A percentile compares a stretch with the other conserved stretches of the same genome.
Conservation (phyloP, 306 rosid species). For the Ceratonia siliqua region DNA sequence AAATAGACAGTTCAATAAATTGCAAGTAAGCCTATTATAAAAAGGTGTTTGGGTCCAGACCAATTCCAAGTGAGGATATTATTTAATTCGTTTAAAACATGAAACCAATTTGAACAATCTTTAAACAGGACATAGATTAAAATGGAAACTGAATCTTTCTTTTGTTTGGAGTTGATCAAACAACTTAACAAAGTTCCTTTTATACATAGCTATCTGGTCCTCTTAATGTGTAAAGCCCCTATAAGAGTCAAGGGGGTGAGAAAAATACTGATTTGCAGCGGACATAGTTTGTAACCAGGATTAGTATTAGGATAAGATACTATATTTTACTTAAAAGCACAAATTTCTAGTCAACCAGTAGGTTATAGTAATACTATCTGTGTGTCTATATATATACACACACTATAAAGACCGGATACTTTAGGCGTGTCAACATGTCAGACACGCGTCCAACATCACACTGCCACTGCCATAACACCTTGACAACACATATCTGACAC, state of each 20-base stretch:
- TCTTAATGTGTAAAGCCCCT: background rate
- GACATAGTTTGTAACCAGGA: background rate
- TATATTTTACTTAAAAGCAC: background rate
- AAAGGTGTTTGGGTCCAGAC: background rate
- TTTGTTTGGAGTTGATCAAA: background rate
- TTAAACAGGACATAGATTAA: constrained; percentile 12
- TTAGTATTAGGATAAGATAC: background rate
- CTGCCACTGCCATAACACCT: too few species aligned
- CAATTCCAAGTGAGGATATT: background rate
- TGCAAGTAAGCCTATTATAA: too few species aligned
- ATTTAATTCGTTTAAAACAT: background rate
- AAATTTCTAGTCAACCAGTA: constrained; percentile 7
- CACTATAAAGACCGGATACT: too few species aligned
- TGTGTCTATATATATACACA: too few species aligned
- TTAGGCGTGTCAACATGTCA: too few species aligned
- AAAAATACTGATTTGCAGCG: background rate
- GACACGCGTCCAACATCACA: too few species aligned
- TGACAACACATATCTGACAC: too few species aligned
- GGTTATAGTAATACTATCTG: background rate
- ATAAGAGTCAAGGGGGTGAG: background rate
- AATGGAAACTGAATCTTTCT: too few species aligned
- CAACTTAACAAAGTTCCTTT: too few species aligned
- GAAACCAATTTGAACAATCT: background rate
- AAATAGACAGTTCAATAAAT: too few species aligned
- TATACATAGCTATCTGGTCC: background rate